Evolutionary conservation across 2,329 filamentous ascomycete species (phyloP), one percentile per base, ranked within the genome.

Genomic region (Trichoderma cornu-damae): DNA sequence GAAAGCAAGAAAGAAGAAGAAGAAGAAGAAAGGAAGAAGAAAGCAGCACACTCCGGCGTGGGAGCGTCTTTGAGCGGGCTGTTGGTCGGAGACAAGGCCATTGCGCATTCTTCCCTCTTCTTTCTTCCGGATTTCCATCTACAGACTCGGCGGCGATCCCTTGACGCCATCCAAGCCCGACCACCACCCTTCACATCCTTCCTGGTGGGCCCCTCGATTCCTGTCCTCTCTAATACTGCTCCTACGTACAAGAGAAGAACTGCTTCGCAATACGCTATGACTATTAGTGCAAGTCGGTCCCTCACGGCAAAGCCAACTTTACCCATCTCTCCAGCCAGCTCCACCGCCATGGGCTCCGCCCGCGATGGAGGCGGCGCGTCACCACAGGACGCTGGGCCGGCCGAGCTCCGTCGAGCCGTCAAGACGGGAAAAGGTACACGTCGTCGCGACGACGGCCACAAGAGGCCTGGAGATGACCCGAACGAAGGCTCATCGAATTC

Each of bases 401-500:
- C 47, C 14, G 38, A 26, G 14, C 30, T 35, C 35, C 35, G 47
- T 12, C 53, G 20, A 26, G n/a, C 14, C 11, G 3, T 46, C 32
- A 59, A 55, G 38, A 16, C 40, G n/a, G 53, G 52, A 18, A 57
- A 57, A 20, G 58, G 32, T 14, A 35, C 12, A 4, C 9, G 46
- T 18, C n/a, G 5, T 16, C 53, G 47, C 34, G 58, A 59, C 11
- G 46, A 50, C 7, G 34, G 7, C 32, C 40, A 26, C 8, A 60
- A 42, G 24, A 44, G 12, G 22, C 9, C n/a, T 12, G 35, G 38
- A 7, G 58, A 59, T 18, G 51, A 60, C 9, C 44, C 47, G 16
- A 46, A 61, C 20, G 54, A 60, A 16, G 48, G 18, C 22, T 58
- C 59, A 14, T 59, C 59, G 20, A 50, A 55, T 42, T 59, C 59